phyloP scores from a whole-genome alignment of 2,329 filamentous ascomycete species.

The Tetracladium maxilliforme region DNA sequence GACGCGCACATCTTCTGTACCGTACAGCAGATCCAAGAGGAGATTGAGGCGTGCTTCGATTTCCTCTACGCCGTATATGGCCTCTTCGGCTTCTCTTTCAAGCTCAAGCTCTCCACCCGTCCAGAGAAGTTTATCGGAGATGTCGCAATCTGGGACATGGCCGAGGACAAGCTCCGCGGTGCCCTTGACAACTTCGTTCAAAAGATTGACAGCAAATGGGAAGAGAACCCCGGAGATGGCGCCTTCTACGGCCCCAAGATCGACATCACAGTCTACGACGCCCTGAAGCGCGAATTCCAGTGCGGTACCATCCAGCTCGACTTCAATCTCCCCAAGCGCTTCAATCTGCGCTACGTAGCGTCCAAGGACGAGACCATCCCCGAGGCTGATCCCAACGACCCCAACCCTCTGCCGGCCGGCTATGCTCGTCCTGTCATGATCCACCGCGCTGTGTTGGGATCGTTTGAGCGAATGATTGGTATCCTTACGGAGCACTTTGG shows the following conservation, averaged over 20 bases:
- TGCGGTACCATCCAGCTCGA: conserved; percentile 92
- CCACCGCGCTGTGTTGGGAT: conserved; percentile 65
- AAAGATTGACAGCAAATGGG: conserved; percentile 56
- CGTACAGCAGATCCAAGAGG: conserved; percentile 57
- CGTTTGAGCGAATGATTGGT: conserved; percentile 55
- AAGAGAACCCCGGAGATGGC: conserved; percentile 85
- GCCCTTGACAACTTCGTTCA: conserved; percentile 65
- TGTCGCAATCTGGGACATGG: conserved; percentile 75
- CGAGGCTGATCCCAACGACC: conserved; percentile 15
- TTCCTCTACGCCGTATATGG: conserved; percentile 73
- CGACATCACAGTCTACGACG: conserved; percentile 87
- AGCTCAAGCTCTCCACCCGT: conserved; percentile 84
- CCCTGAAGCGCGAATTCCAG: conserved; percentile 70
- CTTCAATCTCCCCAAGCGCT: conserved; percentile 74
- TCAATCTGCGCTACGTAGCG: conserved; percentile 76
- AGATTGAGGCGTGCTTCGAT: conserved; percentile 75
- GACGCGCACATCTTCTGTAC: conserved; percentile 94
- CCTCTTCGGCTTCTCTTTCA: conserved; percentile 79
- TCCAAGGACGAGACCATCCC: conserved; percentile 39
- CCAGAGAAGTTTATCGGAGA: conserved; percentile 81
- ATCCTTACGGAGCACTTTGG: conserved; percentile 75
- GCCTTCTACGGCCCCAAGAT: conserved; percentile 99
- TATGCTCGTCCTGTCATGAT: conserved; percentile 77
- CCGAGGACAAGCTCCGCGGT: conserved; percentile 65
- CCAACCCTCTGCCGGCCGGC: conserved; percentile 43